Evolutionary conservation across 495 filamentous ascomycete genomes (phyloP).

Genomic region (Penicillium dipodomyicola): DNA sequence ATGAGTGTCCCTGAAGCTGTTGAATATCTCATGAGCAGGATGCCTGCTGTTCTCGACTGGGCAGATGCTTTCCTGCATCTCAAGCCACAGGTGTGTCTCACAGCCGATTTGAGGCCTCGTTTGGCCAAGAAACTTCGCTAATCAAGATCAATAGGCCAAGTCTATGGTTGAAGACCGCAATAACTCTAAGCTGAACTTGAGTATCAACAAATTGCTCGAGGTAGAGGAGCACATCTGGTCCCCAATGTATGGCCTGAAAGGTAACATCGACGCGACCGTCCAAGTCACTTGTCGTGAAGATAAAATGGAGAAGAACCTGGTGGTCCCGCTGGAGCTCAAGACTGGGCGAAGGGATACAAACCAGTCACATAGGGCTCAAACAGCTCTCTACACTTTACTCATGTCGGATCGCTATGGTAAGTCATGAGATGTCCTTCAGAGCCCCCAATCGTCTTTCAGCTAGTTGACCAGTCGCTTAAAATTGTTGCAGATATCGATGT

Average conservation of each 20-base stretch:
- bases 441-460: not conserved
- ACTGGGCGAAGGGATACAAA: constrained; percentile 79
- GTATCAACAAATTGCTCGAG: constrained; percentile 88
- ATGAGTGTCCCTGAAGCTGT: constrained; percentile 68
- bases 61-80: constrained; percentile 73
- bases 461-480: constrained; percentile 18
- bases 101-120: not conserved
- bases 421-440: constrained; percentile 11
- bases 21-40: constrained; percentile 74
- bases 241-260: constrained; percentile 93
- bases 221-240: constrained; percentile 98
- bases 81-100: constrained; percentile 61
- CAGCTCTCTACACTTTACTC: constrained; percentile 87
- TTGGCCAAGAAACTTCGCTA: constrained; percentile 1
- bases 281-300: constrained; percentile 79
- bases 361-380: constrained; percentile 82
- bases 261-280: constrained; percentile 97
- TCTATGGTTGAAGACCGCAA: constrained; percentile 78
- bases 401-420: constrained; percentile 87
- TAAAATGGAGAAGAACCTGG: constrained; percentile 60
- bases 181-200: constrained; percentile 68
- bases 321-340: constrained; percentile 92
- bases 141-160: constrained; percentile 48
- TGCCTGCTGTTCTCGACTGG: constrained; percentile 76
- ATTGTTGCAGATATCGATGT: constrained; percentile 69